Percentiles rank a stretch among this genome's conserved stretches.
Conservation (phyloP, 495 filamentous ascomycete genomes). For the Penicillium maclennaniae region DNA sequence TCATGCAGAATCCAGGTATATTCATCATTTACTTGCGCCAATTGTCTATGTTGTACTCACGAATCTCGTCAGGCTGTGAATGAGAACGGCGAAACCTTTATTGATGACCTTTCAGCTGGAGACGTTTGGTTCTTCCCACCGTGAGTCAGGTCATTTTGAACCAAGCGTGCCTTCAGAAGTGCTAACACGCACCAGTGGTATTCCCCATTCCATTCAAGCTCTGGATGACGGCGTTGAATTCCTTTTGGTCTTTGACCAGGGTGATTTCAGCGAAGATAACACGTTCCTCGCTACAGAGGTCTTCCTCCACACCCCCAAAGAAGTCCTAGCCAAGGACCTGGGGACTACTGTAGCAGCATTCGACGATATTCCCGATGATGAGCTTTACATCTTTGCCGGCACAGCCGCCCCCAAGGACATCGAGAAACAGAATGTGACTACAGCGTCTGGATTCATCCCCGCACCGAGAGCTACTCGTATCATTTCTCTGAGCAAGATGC, state of each 20-base stretch:
- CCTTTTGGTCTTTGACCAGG: conserved; percentile 66
- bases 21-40: not conserved
- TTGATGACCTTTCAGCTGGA: conserved; percentile 62
- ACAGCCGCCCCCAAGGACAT: conserved; percentile 59
- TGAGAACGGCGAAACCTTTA: conserved; percentile 58
- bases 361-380: conserved; percentile 52
- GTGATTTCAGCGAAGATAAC: conserved; percentile 63
- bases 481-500: conserved; percentile 63
- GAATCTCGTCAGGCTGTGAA: conserved; percentile 46
- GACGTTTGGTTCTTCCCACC: conserved; percentile 72
- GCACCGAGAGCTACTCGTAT: conserved; percentile 55
- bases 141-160: conserved; percentile 9
- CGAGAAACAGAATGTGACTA: conserved; percentile 57
- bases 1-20: conserved; percentile 51
- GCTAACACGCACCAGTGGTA: conserved; percentile 34
- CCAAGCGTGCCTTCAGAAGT: not conserved
- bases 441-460: conserved; percentile 52
- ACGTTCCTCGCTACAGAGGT: conserved; percentile 67
- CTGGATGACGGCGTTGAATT: conserved; percentile 64
- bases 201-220: conserved; percentile 67
- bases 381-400: conserved; percentile 69
- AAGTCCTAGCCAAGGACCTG: conserved; percentile 62
- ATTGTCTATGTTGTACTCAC: not conserved
- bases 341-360: conserved; percentile 52
- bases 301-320: conserved; percentile 56